A percentile compares a stretch with the other conserved stretches of the same genome.
Conservation (phyloP, 2,329 filamentous ascomycete genomes). For the Endocalyx cinctus region DNA sequence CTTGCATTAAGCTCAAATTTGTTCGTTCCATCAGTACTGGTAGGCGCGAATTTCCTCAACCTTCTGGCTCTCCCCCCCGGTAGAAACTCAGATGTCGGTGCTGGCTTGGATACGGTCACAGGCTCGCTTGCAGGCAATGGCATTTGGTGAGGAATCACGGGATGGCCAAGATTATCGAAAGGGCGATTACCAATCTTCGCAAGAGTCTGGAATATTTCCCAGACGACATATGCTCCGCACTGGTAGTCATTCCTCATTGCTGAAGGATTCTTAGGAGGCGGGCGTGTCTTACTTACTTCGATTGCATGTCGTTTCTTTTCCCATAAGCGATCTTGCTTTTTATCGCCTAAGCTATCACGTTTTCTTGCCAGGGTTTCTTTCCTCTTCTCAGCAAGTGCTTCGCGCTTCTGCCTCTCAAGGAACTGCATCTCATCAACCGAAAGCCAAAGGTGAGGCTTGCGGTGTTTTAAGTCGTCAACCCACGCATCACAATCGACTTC, state of each 20-base stretch:
- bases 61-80: background rate
- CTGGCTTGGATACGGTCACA: background rate
- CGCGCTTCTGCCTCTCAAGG: slow-evolving; percentile 36
- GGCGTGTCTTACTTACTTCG: slow-evolving; percentile 15
- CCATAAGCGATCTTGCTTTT: slow-evolving; percentile 15
- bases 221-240: slow-evolving; percentile 27
- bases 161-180: slow-evolving; percentile 27
- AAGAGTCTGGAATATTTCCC: slow-evolving; percentile 28
- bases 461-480: slow-evolving; percentile 58
- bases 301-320: slow-evolving; percentile 17
- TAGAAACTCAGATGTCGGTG: background rate
- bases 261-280: slow-evolving; percentile 25
- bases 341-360: slow-evolving; percentile 17
- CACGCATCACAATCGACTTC: slow-evolving; percentile 72
- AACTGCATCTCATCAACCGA: slow-evolving; percentile 37
- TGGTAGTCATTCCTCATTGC: slow-evolving; percentile 28
- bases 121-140: background rate
- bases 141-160: slow-evolving; percentile 29
- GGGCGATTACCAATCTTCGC: slow-evolving; percentile 24
- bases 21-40: no score
- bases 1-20: no score
- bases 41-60: no score
- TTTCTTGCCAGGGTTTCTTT: slow-evolving; percentile 18
- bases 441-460: slow-evolving; percentile 57
- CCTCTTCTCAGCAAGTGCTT: slow-evolving; percentile 25